Conservation (phyloP, 345 rosid genomes). For the Eucalyptus tenuipes region DNA sequence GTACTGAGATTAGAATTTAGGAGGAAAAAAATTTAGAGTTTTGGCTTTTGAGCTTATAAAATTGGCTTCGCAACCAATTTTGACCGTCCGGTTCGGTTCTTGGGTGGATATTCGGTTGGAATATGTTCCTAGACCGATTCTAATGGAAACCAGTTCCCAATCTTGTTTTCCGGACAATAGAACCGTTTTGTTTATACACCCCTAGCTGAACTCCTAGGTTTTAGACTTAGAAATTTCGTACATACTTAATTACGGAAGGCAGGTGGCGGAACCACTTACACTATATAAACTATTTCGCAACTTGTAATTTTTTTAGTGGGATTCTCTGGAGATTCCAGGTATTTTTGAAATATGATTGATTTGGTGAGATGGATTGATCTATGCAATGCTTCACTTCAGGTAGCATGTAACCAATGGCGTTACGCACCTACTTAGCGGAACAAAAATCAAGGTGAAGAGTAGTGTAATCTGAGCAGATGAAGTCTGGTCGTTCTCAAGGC, state of each 20-base stretch:
- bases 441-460: background rate
- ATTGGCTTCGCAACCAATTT: too few species aligned
- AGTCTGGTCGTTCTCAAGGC: background rate
- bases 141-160: too few species aligned
- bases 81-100: accelerated
- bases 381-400: background rate
- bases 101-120: too few species aligned
- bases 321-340: background rate
- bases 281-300: background rate
- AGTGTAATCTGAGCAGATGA: background rate
- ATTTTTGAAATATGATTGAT: background rate
- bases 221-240: background rate
- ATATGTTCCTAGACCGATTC: accelerated
- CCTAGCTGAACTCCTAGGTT: too few species aligned
- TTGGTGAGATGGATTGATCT: background rate
- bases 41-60: too few species aligned
- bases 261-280: background rate
- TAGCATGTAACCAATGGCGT: background rate
- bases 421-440: background rate
- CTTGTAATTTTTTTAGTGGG: background rate
- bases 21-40: too few species aligned
- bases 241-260: background rate
- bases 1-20: too few species aligned
- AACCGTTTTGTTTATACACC: too few species aligned
- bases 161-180: too few species aligned